Evolutionary conservation across 2,329 filamentous ascomycete species (phyloP), one percentile per base, ranked within the genome.

Genomic region (Talaromyces sp.): DNA sequence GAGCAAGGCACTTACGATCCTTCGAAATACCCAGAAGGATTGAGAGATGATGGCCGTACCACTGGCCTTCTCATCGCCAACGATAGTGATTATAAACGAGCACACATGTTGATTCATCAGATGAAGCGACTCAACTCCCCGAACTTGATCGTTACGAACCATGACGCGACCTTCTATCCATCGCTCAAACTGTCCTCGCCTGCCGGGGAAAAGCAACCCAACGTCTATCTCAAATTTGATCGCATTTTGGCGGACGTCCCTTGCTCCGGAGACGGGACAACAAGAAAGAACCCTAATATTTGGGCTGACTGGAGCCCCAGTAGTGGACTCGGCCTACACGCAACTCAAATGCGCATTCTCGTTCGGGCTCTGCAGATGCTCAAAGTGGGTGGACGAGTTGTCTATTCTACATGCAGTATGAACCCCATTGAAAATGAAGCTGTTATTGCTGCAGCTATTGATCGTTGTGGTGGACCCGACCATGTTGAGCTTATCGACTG

Each of bases 381-480:
- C 70, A 98, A 97, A 83, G 90, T 92, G 64, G 94, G 95, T 47
- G 95, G 95, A 61, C 88, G 93, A 68, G 91, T 98, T 31, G 94
- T 99, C 61, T 99, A 98, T 81, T 98, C 94, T 2, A 99, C 95
- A 22, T 99, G 95, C 84, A 97, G 93, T 78, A 92, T 99, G 91
- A 99, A 99, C 80, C 95, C 95, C 0, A 88, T 98, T 31, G 95
- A 99, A 82, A 97, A 99, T 74, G 95, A 99, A 80, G 90, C 95
- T 6, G 93, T 98, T 17, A 83, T 99, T 67, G 88, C 91, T 0
- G 89, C 90, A 29, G 95, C 95, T 11, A 93, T 99, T 71, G 90
- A 93, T 71, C 87, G 93, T 65, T 98, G 93, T 73, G 95, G 95
- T 68, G 95, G 95, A 2, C 79, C 87, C 3, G 84, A 85, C 15